These are phyloP conservation scores for Chara braunii DNA, from an alignment of 139 green algal genomes.

Conservation along the genomic window DNA sequence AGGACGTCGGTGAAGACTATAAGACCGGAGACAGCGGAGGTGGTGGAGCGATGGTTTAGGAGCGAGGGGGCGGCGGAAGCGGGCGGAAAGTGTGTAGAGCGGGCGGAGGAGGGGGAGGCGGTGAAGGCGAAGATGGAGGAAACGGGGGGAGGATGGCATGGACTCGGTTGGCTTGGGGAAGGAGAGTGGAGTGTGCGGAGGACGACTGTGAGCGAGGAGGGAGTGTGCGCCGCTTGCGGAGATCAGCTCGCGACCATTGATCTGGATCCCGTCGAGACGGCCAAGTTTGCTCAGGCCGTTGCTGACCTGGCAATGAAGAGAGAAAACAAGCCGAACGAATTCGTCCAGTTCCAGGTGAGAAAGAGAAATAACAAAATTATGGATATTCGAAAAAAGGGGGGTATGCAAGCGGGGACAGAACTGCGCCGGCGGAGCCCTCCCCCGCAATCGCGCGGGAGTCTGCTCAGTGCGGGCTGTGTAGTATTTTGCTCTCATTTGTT, in stretches of 20 bases:
- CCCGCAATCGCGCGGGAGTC: too few relatives aligned
- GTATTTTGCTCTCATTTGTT: too few relatives aligned
- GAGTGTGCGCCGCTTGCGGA: conserved; percentile 3
- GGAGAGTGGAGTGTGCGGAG: conserved; percentile 3
- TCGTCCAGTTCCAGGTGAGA: conserved; percentile 15
- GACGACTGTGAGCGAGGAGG: neutral
- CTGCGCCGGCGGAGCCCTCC: too few relatives aligned
- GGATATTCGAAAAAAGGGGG: too few relatives aligned
- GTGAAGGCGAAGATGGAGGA: conserved; percentile 2
- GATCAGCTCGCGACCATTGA: conserved; percentile 16
- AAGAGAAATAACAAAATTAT: too few relatives aligned
- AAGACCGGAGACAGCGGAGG: neutral
- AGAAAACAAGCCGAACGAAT: conserved; percentile 8
- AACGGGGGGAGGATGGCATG: conserved; percentile 31
- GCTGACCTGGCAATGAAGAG: conserved; percentile 8
- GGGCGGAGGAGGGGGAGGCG: neutral
- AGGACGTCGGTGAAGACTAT: conserved; percentile 8
- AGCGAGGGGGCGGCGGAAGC: neutral
- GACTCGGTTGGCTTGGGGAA: conserved; percentile 14
- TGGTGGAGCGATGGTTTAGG: conserved; percentile 13
- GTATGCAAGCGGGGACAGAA: too few relatives aligned
- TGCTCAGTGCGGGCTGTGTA: too few relatives aligned
- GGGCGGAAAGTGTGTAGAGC: neutral
- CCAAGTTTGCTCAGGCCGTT: conserved; percentile 8
- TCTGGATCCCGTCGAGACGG: conserved; percentile 25